Conservation (phyloP, 208 protist species). For the Trypanosoma lewisi region DNA sequence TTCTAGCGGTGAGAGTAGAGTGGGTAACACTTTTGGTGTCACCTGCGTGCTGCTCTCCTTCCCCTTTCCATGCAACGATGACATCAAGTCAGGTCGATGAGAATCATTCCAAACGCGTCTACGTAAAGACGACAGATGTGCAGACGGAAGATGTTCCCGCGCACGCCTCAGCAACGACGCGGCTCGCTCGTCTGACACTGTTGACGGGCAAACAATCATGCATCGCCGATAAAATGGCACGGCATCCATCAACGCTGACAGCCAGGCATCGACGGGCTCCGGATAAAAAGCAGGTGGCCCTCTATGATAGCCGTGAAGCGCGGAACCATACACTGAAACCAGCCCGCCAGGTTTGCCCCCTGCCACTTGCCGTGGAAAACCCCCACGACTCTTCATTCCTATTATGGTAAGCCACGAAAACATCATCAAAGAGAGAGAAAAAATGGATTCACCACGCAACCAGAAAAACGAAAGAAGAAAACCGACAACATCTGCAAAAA, state of each 20-base stretch:
- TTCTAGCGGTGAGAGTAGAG: conserved; percentile 37
- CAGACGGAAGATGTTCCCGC: conserved; percentile 45
- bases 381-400: conserved; percentile 15
- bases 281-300: conserved; percentile 38
- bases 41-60: neutral
- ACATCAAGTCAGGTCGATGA: neutral
- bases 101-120: neutral
- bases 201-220: conserved; percentile 60
- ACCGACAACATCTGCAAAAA: neutral
- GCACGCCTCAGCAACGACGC: conserved; percentile 36
- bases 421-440: neutral
- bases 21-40: conserved; percentile 1
- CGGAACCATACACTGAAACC: conserved; percentile 39
- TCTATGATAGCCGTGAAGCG: conserved; percentile 53
- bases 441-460: neutral
- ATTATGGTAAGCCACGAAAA: neutral
- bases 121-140: conserved; percentile 33
- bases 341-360: conserved; percentile 4
- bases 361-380: neutral
- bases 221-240: conserved; percentile 79
- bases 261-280: conserved; percentile 73
- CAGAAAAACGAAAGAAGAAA: conserved; percentile 2
- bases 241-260: conserved; percentile 58
- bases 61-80: neutral
- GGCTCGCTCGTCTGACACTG: conserved; percentile 24